phyloP scores from a whole-genome alignment of 345 rosid genomes.

The Conringia planisiliqua region DNA sequence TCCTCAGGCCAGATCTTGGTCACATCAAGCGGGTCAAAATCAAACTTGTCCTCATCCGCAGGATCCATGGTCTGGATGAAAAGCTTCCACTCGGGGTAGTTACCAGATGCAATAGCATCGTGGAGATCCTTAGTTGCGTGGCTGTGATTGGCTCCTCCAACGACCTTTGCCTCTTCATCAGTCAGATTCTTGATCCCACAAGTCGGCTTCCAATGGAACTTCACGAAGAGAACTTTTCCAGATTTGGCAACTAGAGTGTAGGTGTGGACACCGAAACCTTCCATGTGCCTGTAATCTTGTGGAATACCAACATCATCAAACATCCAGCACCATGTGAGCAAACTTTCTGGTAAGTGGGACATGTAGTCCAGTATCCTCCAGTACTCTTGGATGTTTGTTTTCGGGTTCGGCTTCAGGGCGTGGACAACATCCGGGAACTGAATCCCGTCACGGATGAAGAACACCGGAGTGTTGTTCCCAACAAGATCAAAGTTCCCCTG shows the following conservation, averaged over 20 bases:
- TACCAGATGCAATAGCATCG: slow-evolving; percentile 89
- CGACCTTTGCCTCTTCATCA: slow-evolving; percentile 87
- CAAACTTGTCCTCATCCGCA: slow-evolving; percentile 75
- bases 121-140: slow-evolving; percentile 96
- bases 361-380: slow-evolving; percentile 97
- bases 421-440: slow-evolving; percentile 95
- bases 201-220: slow-evolving; percentile 98
- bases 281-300: slow-evolving; percentile 97
- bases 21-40: slow-evolving; percentile 95
- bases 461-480: slow-evolving; percentile 98
- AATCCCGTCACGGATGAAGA: slow-evolving; percentile 92
- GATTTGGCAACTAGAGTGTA: slow-evolving; percentile 78
- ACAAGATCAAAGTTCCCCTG: slow-evolving; percentile 99
- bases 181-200: slow-evolving; percentile 85
- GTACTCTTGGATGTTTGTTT: slow-evolving; percentile 90
- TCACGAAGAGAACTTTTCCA: slow-evolving; percentile 75
- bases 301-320: slow-evolving; percentile 94
- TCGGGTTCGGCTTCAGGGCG: slow-evolving; percentile 90
- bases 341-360: slow-evolving; percentile 93
- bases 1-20: slow-evolving; percentile 99
- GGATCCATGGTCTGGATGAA: slow-evolving; percentile 90
- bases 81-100: slow-evolving; percentile 97
- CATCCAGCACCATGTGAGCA: slow-evolving; percentile 79
- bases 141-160: slow-evolving; percentile 96
- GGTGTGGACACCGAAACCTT: slow-evolving; percentile 93